phyloP scores from a whole-genome alignment of 176 grass and related monocot genomes.

The Musa itinerans region DNA sequence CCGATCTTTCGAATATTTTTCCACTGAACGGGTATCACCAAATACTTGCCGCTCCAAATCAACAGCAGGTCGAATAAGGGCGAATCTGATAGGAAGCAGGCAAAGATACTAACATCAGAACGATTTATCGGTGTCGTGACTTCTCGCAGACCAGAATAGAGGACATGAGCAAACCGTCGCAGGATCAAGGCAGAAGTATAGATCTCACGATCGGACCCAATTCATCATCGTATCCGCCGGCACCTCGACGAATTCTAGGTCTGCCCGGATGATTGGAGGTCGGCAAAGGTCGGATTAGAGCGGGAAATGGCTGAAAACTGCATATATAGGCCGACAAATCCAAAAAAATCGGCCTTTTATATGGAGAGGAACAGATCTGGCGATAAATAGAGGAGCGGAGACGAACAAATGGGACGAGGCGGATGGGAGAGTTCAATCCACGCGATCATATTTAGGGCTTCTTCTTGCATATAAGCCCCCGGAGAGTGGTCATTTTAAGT shows the following conservation, averaged over 20 bases:
- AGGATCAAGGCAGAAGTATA: neutral
- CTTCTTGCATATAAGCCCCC: neutral
- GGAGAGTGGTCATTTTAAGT: neutral
- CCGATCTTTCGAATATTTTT: neutral
- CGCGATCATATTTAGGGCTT: constrained; percentile 6
- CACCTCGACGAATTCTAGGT: neutral
- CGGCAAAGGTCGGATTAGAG: neutral
- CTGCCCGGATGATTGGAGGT: neutral
- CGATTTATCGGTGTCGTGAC: neutral
- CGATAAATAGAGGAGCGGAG: neutral
- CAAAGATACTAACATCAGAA: neutral
- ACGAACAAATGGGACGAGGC: neutral
- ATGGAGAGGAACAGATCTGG: neutral
- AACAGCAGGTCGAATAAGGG: neutral
- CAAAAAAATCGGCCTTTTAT: constrained; percentile 12
- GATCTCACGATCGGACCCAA: neutral
- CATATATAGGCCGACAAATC: neutral
- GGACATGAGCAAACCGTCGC: neutral
- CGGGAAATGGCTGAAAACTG: neutral
- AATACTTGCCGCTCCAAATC: too few species aligned
- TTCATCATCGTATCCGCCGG: neutral
- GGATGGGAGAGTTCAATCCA: neutral
- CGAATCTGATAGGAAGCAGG: neutral
- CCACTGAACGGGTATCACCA: neutral
- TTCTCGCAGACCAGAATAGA: neutral